Evolutionary conservation across 148 eudicot species (phyloP).

Genomic region (Polygonum aviculare): DNA sequence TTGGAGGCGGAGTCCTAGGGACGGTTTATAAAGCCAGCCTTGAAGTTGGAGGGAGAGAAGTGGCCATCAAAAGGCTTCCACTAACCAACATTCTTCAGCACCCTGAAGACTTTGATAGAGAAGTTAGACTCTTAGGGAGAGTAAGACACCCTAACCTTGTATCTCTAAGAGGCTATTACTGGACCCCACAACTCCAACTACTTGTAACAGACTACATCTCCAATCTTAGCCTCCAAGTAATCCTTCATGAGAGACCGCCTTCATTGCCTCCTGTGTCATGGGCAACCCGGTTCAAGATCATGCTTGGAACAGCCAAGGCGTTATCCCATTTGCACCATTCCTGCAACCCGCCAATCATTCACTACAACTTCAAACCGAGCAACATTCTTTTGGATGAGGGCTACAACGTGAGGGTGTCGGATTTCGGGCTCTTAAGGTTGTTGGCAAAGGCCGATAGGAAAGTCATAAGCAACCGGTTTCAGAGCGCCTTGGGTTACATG

Average conservation of each 20-base stretch:
- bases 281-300: slow-evolving; percentile 58
- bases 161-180: slow-evolving; percentile 69
- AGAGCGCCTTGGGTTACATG: slow-evolving; percentile 75
- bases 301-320: slow-evolving; percentile 79
- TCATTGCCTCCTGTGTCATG: slow-evolving; percentile 53
- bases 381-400: slow-evolving; percentile 74
- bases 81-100: slow-evolving; percentile 48
- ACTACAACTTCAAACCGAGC: slow-evolving; percentile 80
- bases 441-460: slow-evolving; percentile 52
- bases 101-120: slow-evolving; percentile 76
- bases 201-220: slow-evolving; percentile 66
- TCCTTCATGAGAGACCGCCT: slow-evolving; percentile 52
- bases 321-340: slow-evolving; percentile 85
- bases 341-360: slow-evolving; percentile 70
- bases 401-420: slow-evolving; percentile 63
- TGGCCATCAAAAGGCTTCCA: slow-evolving; percentile 68
- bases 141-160: slow-evolving; percentile 69
- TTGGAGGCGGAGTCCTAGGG: slow-evolving; percentile 78
- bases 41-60: slow-evolving; percentile 40
- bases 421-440: slow-evolving; percentile 63
- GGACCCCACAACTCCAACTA: slow-evolving; percentile 86
- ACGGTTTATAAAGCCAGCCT: slow-evolving; percentile 63
- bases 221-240: slow-evolving; percentile 53
- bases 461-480: slow-evolving; percentile 50
- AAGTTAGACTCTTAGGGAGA: slow-evolving; percentile 60